A percentile compares a stretch with the other conserved stretches of the same genome.
Conservation (phyloP, 345 rosid genomes). For the Ailanthus altissimus region DNA sequence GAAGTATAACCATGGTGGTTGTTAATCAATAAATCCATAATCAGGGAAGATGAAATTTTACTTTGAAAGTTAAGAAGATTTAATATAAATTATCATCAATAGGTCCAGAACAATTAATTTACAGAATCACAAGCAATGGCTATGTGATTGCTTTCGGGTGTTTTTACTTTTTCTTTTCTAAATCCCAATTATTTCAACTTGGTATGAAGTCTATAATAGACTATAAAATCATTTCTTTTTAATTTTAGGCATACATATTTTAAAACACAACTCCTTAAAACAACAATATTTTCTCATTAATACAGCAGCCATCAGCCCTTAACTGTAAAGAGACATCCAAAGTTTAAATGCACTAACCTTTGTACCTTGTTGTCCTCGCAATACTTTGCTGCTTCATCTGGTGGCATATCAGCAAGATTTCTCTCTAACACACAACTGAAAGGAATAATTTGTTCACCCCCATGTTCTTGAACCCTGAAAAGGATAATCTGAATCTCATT, state of each 20-base stretch:
- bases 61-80: neutral
- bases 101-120: neutral
- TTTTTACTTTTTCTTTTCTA: neutral
- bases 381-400: constrained; percentile 76
- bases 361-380: constrained; percentile 95
- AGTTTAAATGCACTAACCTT: constrained; percentile 58
- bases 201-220: neutral
- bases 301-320: neutral
- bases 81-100: neutral
- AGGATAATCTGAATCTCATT: constrained; percentile 22
- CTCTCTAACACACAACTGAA: constrained; percentile 82
- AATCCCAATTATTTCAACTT: neutral
- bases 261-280: neutral
- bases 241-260: neutral
- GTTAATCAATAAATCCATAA: constrained; percentile 1
- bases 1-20: neutral
- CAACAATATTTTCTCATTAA: neutral
- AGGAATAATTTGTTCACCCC: constrained; percentile 90
- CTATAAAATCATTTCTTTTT: neutral
- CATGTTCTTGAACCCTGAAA: constrained; percentile 95
- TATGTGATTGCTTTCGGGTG: neutral
- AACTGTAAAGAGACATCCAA: neutral
- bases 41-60: neutral
- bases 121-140: neutral
- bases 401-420: constrained; percentile 75